Evolutionary conservation across 2,329 filamentous ascomycete species (phyloP).

Genomic region (Paraphoma sp.): DNA sequence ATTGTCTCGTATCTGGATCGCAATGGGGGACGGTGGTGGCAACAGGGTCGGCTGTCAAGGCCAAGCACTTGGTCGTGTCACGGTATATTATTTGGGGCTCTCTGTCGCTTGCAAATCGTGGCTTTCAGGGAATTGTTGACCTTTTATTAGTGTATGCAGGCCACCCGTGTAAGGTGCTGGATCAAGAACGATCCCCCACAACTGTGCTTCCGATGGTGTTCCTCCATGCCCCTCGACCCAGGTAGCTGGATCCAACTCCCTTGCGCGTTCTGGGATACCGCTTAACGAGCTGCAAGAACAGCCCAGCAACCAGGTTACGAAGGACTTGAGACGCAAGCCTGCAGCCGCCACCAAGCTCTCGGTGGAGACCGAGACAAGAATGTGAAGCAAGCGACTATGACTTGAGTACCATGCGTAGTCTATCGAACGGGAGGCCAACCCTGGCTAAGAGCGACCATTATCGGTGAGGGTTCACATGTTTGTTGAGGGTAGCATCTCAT

Average conservation of each 20-base stretch:
- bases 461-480: too few species aligned
- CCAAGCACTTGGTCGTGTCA: constrained; percentile 12
- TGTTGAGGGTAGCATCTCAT: too few species aligned
- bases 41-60: constrained; percentile 6
- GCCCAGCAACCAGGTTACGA: constrained; percentile 40
- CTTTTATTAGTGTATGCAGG: constrained; percentile 34
- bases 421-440: too few species aligned
- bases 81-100: constrained; percentile 14
- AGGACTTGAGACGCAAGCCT: constrained; percentile 30
- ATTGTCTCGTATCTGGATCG: constrained; percentile 23
- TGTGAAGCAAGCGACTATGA: constrained; percentile 6
- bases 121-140: constrained; percentile 1
- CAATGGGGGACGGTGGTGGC: constrained; percentile 12
- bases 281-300: constrained; percentile 29
- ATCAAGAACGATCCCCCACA: constrained; percentile 36
- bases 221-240: constrained; percentile 30
- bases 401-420: background rate
- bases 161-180: constrained; percentile 33
- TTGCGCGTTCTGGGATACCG: constrained; percentile 31
- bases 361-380: constrained; percentile 35
- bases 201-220: constrained; percentile 33
- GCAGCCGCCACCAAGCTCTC: constrained; percentile 24
- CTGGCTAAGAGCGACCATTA: too few species aligned
- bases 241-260: constrained; percentile 35
- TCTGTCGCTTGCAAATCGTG: constrained; percentile 1